phyloP scores from a whole-genome alignment of 1,284 basidiomycete genomes.

The Irpex sp. region DNA sequence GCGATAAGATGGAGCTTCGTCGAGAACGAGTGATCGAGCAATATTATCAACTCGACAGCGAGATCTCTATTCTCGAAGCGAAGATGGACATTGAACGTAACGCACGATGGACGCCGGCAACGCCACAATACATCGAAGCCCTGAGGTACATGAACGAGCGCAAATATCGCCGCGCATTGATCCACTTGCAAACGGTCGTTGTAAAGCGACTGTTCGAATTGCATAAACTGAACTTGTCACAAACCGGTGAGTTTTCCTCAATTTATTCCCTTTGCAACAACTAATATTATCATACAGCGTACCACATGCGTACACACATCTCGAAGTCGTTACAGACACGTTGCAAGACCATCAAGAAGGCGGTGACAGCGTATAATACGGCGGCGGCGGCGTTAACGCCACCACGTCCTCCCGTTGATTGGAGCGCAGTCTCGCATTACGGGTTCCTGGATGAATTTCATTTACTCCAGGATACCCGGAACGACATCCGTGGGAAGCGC shows the following conservation, averaged over 20 bases:
- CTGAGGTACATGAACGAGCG: conserved; percentile 12
- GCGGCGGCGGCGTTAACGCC: no score
- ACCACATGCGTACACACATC: neutral
- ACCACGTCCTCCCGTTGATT: no score
- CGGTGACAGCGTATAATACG: no score
- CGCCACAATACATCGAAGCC: conserved; percentile 12
- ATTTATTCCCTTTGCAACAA: no score
- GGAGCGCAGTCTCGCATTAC: no score
- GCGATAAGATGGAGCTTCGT: no score
- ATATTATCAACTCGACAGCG: neutral
- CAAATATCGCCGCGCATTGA: conserved; percentile 19
- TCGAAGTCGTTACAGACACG: neutral
- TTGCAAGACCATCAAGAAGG: neutral
- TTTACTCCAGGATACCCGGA: no score
- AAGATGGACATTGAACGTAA: no score
- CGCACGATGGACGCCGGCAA: conserved; percentile 5
- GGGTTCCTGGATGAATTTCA: no score
- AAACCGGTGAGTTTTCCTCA: conserved; percentile 12
- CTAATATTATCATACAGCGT: no score
- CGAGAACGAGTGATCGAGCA: no score
- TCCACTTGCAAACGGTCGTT: conserved; percentile 24
- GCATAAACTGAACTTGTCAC: conserved; percentile 21
- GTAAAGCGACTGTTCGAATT: conserved; percentile 26
- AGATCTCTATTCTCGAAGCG: neutral
- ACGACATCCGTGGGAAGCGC: no score